These are phyloP conservation scores for Oxalis stricta DNA, from an alignment of 441 rosid genomes.

Conservation along the genomic window DNA sequence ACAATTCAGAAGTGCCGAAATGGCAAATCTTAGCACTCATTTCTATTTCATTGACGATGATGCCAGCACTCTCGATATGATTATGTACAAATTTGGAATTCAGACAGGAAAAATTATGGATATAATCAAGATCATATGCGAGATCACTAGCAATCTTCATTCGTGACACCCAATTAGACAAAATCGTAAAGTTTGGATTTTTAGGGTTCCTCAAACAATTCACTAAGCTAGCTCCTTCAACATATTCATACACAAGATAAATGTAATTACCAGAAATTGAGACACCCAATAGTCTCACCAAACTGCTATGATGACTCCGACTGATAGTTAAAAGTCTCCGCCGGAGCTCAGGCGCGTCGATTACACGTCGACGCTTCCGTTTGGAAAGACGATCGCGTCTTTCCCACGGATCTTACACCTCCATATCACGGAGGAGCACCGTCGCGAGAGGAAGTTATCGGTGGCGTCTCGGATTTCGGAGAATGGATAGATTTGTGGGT, in stretches of 20 bases:
- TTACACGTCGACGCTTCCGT: constrained; percentile 19
- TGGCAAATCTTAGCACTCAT: constrained; percentile 27
- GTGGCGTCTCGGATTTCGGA: constrained; percentile 28
- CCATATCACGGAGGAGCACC: constrained; percentile 21
- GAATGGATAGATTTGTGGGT: constrained; percentile 22
- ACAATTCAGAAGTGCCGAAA: constrained; percentile 31
- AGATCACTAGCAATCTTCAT: constrained; percentile 27
- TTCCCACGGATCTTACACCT: constrained; percentile 21
- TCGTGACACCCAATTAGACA: constrained; percentile 25
- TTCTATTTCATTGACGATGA: constrained; percentile 18
- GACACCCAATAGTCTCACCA: constrained; percentile 29
- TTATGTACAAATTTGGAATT: constrained; percentile 21
- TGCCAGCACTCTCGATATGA: constrained; percentile 21
- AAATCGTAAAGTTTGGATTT: constrained; percentile 21
- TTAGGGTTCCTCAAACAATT: constrained; percentile 24
- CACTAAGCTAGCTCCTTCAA: constrained; percentile 22
- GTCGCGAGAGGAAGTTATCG: constrained; percentile 18
- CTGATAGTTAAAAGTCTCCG: constrained; percentile 17
- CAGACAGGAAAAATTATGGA: constrained; percentile 25
- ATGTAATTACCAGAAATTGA: constrained; percentile 23
- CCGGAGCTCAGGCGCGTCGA: constrained; percentile 11
- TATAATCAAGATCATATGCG: constrained; percentile 33
- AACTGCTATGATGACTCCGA: constrained; percentile 26
- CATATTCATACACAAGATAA: constrained; percentile 28
- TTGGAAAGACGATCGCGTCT: constrained; percentile 21